phyloP scores from a whole-genome alignment of 371 early-diverging fungal genomes.

The Coemansia linderi region DNA sequence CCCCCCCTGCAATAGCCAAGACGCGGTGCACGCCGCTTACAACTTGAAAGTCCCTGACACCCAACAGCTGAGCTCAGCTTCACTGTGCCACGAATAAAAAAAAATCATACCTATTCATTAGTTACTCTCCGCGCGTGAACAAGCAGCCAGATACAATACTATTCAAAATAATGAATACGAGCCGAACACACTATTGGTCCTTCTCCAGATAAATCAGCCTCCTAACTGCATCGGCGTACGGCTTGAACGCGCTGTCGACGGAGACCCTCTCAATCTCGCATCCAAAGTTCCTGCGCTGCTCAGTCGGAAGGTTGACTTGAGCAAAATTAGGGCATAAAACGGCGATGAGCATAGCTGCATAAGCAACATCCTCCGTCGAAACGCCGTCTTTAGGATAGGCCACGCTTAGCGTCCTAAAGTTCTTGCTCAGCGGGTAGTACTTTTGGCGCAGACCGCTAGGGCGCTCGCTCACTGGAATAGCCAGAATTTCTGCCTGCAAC shows the following conservation, averaged over 20 bases:
- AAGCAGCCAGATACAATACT: not conserved
- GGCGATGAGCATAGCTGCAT: not conserved
- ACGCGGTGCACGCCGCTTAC: too few relatives aligned
- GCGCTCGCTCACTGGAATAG: not conserved
- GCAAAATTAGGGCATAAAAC: not conserved
- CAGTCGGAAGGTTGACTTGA: not conserved
- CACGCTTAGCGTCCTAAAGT: not conserved
- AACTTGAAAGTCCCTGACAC: too few relatives aligned
- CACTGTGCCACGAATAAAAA: conserved; percentile 30
- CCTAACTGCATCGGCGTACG: not conserved
- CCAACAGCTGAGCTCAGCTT: too few relatives aligned
- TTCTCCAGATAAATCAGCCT: not conserved
- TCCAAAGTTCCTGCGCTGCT: not conserved
- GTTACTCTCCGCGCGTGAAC: not conserved
- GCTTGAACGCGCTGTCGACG: not conserved
- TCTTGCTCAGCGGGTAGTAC: not conserved
- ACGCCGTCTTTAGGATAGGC: not conserved
- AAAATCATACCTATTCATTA: not conserved
- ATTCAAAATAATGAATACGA: not conserved
- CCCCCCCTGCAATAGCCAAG: too few relatives aligned
- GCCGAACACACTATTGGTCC: not conserved
- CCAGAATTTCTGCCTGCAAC: not conserved
- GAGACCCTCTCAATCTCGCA: not conserved
- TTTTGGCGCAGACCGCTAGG: not conserved
- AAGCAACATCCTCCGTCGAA: not conserved